These are phyloP conservation scores for Setaria italica DNA, from an alignment of 202 grass and related monocot genomes.

Conservation along the genomic window DNA sequence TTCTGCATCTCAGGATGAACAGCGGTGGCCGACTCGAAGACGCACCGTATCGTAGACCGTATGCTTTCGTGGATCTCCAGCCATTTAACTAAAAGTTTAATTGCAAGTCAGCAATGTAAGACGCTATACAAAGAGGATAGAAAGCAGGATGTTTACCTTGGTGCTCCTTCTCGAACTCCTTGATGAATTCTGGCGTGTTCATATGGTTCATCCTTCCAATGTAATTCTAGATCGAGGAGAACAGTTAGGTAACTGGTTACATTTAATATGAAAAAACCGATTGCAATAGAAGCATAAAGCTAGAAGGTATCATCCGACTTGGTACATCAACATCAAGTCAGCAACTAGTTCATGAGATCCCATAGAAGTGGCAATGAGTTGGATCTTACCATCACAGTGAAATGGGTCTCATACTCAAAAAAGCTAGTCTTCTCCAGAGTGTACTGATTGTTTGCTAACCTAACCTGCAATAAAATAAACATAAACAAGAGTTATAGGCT, in stretches of 20 bases:
- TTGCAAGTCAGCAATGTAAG: background rate
- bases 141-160: slow-evolving; percentile 61
- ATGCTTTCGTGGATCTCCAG: slow-evolving; percentile 73
- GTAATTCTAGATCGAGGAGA: slow-evolving; percentile 74
- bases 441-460: slow-evolving; percentile 92
- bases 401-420: slow-evolving; percentile 99
- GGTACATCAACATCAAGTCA: background rate
- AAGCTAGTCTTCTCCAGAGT: slow-evolving; percentile 90
- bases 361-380: slow-evolving; percentile 16
- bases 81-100: slow-evolving; percentile 75
- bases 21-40: slow-evolving; percentile 80
- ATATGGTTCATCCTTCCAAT: slow-evolving; percentile 87
- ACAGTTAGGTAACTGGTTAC: slow-evolving; percentile 24
- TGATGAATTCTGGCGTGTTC: slow-evolving; percentile 84
- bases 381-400: slow-evolving; percentile 89
- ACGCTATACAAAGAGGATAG: slow-evolving; percentile 14
- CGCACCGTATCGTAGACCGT: slow-evolving; percentile 58
- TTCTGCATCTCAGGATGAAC: slow-evolving; percentile 96
- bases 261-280: background rate
- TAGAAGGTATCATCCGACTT: slow-evolving; percentile 31
- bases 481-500: slow-evolving; percentile 39
- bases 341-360: slow-evolving; percentile 11
- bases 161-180: slow-evolving; percentile 93
- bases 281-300: slow-evolving; percentile 36
- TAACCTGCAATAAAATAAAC: slow-evolving; percentile 63